Base-by-base conservation (phyloP, 352 stramenopile species). In the Saprolegnia parasitica region DNA sequence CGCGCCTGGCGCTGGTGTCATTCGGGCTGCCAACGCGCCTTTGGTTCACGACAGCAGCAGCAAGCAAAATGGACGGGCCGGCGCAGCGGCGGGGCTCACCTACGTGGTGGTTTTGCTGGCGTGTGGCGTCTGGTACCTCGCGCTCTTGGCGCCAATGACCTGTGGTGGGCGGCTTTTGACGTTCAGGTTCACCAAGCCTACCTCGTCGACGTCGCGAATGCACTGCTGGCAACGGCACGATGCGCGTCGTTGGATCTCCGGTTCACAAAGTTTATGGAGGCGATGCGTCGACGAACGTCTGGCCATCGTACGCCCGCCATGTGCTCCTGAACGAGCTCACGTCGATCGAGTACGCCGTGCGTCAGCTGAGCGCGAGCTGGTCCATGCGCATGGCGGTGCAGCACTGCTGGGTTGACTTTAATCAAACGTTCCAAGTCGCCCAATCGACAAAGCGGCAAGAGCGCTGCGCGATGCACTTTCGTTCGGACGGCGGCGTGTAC, bases 321-420 rank as follows among this genome's bases (percentile, higher is more conserved):
- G 23, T 39, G 8, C 8, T 58, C 8, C 52, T 58, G 8, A 16
- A 16, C 16, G 8, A 58, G 16, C 32, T 67, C 8, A 67, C 60
- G 24, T 24, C 35, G 16, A 32, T 67, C 39, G 35, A 54, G 29
- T 67, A 56, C 29, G 60, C 60, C 5, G 39, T 67, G 5, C 24
- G 5, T 3, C 39, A 67, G 9, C 16, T 56, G 24, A 56, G 39
- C 29, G 15, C 60, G 6, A 18, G 8, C 47, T 54, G 39, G 39
- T 24, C 4, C 24, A 23, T 54, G 37, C 23, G 39, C 24, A 42
- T 67, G 24, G 10, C 4, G 5, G 21, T 42, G 5, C 60, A 67
- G 60, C 42, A 67, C 47, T 67, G 60, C 29, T 67, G 60, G 60
- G 60, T 67, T 26, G 60, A 67, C n/a, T 67, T 67, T 20, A 49